phyloP scores from a whole-genome alignment of 1,284 basidiomycete genomes.

The Heliocybe sulcata region DNA sequence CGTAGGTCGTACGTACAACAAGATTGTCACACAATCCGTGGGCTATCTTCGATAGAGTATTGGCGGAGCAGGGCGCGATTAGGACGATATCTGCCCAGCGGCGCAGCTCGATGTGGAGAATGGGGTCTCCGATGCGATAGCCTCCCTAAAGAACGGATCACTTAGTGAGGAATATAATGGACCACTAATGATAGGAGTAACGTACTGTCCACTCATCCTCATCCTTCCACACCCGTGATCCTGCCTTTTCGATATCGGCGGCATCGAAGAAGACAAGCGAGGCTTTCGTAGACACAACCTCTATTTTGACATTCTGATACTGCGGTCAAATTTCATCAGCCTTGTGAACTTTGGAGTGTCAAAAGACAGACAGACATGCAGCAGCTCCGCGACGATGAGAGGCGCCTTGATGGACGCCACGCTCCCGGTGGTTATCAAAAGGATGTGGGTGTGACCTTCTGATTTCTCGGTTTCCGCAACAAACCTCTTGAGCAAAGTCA shows the following conservation, averaged over 20 bases:
- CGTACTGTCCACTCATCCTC: conserved; percentile 86
- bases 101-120: conserved; percentile 93
- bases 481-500: conserved; percentile 20
- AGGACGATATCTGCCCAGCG: conserved; percentile 96
- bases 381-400: conserved; percentile 75
- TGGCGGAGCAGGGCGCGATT: conserved; percentile 92
- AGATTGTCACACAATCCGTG: conserved; percentile 89
- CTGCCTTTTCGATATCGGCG: conserved; percentile 42
- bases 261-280: conserved; percentile 76
- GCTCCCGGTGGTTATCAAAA: conserved; percentile 87
- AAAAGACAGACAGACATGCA: conserved; percentile 55
- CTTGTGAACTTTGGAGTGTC: no score
- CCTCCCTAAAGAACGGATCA: no score
- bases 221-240: conserved; percentile 80
- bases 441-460: conserved; percentile 53
- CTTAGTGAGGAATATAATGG: no score
- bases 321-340: conserved; percentile 21
- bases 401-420: conserved; percentile 94
- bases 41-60: conserved; percentile 90
- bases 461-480: conserved; percentile 35
- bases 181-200: conserved; percentile 3
- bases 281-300: conserved; percentile 78
- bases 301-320: conserved; percentile 71
- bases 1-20: conserved; percentile 42
- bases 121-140: conserved; percentile 82